Evolutionary conservation across 2,329 filamentous ascomycete species (phyloP), one percentile per base, ranked within the genome.

Genomic region (Phyllosticta ampelicida): DNA sequence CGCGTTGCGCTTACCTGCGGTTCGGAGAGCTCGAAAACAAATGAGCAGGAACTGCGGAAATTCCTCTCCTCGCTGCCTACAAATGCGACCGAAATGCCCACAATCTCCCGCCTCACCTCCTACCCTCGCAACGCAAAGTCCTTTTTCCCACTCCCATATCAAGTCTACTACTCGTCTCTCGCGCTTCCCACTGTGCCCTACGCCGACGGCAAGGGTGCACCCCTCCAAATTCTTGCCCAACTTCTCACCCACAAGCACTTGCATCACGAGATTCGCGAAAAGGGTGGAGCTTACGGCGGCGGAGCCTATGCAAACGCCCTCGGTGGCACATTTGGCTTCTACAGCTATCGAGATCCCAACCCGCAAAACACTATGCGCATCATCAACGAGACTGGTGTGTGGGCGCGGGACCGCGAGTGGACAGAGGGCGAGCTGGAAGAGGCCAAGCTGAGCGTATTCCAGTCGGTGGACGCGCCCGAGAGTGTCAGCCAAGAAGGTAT

Each of bases 241-340:
- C 83, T 99, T 18, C 81, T 99, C 29, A 97, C 92, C 0, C 92
- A 99, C 75, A 96, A 96, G 73, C 89, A 96, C 68, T 79, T 99
- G 26, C 94, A 99, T 70, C 92, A 95, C 64, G 94, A 97, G 73
- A 96, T 99, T 63, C 88, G 94, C 58, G 94, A 99, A 70, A 97
- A 97, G 74, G 94, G 94, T 29, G 94, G 94, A 44, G 94, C 94
- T 0, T 99, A 99, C 65, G 94, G 94, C 51, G 94, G 90, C 20
- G 90, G 91, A 13, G 92, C 94, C 1, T 92, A 90, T 70, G 86
- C 87, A 51, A 84, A 85, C 21, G 83, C 87, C 0, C 75, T 96
- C 8, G 86, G 89, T 64, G 92, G 91, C 21, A 72, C 95, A 1
- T 97, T 99, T 65, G 90, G 90, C 16, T 95, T 96, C 75, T 96